Base-by-base conservation (phyloP, 192 early-diverging fungal genomes). In the Coemansia umbellata region DNA sequence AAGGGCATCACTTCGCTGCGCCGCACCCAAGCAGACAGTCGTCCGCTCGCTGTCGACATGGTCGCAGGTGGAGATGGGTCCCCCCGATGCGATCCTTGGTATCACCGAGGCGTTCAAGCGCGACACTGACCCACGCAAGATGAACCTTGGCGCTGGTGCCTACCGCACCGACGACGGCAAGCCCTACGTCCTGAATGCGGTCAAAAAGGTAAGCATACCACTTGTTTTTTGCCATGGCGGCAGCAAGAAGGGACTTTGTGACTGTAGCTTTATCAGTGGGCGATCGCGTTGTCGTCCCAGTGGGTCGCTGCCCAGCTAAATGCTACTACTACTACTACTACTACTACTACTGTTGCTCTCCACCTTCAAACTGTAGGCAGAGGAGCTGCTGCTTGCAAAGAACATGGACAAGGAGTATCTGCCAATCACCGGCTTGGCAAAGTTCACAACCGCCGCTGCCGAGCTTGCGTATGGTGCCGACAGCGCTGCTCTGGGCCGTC, bases 71-170 rank as follows among this genome's bases (percentile, higher is more conserved):
- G 53, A 65, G 54, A 73, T 73, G 62, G 69, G 86, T 55, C 88
- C 87, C 53, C 85, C 88, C 22, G 88, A 91, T 59, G 84, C 88
- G 5, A 91, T 91, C 55, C 80, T 91, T 41, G 87, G 87, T 55
- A 87, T 98, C 60, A 92, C 92, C 44, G 95, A 94, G 69, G 92
- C 92, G 22, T 98, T 89, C 85, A 92, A 91, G 83, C 87, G 86
- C 64, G 92, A 96, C 73, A 79, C 66, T 31, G 85, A 94, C 63
- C 65, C 91, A 10, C 82, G 81, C 61, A 99, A 99, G 85, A 97
- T 99, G 85, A 97, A 97, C 84, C 78, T 99, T 33, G 94, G 94
- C 51, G 94, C 95, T 21, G 97, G 97, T 58, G 97, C 95, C 35
- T 99, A 97, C 79, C 87, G 95, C 66, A 91, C 93, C 64, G 92